These are phyloP conservation scores for Mimosa bimucronata DNA, from an alignment of 306 rosid genomes.

Conservation along the genomic window DNA sequence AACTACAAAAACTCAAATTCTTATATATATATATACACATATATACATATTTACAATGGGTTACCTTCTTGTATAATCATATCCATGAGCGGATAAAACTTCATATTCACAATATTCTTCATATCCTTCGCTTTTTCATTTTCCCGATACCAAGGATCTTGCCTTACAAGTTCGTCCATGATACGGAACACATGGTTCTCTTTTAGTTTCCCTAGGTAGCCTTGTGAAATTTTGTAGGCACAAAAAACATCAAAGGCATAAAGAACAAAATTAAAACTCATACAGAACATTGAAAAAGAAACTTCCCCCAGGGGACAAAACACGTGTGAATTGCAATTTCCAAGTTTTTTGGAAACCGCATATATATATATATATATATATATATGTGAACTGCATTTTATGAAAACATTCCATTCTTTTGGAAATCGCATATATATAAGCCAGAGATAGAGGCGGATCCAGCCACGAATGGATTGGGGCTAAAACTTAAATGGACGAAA, in stretches of 20 bases:
- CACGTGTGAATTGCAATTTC: too few species aligned
- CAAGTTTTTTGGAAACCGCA: too few species aligned
- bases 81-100: neutral
- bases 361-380: too few species aligned
- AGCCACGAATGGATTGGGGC: too few species aligned
- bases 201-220: neutral
- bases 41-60: neutral
- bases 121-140: neutral
- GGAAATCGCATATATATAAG: too few species aligned
- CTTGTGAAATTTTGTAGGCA: neutral
- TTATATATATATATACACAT: too few species aligned
- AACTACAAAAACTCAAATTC: neutral
- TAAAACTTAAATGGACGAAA: too few species aligned
- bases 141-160: constrained; percentile 11
- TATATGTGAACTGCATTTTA: too few species aligned
- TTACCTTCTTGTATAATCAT: neutral
- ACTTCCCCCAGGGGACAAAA: too few species aligned
- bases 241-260: neutral
- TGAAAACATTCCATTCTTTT: too few species aligned
- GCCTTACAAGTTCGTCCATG: neutral
- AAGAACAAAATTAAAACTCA: neutral
- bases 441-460: too few species aligned
- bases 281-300: neutral
- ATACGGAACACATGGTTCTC: neutral
- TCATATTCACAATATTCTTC: neutral